phyloP scores from a whole-genome alignment of 495 filamentous ascomycete genomes.

The Trypethelium eluteriae region DNA sequence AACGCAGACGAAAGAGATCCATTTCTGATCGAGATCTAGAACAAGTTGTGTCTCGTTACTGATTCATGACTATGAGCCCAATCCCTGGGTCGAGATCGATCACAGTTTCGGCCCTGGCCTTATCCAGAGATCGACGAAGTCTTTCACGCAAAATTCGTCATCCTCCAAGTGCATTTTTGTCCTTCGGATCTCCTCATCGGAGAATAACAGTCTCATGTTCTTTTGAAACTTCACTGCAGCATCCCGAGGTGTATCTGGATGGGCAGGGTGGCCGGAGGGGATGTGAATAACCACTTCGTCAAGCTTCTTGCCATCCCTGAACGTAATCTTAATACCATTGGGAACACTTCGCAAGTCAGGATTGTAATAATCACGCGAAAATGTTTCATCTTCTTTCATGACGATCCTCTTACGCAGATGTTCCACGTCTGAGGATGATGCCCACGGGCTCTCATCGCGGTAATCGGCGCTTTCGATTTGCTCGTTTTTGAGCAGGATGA shows the following conservation, averaged over 20 bases:
- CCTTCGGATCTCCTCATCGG: not conserved
- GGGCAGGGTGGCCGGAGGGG: not conserved
- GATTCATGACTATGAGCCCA: too few species aligned
- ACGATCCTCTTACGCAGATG: constrained; percentile 31
- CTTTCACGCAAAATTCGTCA: not conserved
- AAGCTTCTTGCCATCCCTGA: constrained; percentile 23
- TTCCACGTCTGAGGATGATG: constrained; percentile 25
- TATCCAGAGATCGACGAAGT: not conserved
- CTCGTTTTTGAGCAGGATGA: constrained; percentile 37
- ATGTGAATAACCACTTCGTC: constrained; percentile 11
- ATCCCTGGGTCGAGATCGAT: not conserved
- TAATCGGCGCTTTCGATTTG: constrained; percentile 35
- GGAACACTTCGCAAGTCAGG: constrained; percentile 28
- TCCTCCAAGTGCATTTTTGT: not conserved
- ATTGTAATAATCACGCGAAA: constrained; percentile 39
- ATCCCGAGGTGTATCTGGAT: not conserved
- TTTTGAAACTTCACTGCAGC: not conserved
- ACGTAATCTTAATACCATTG: constrained; percentile 25
- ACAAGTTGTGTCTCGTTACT: too few species aligned
- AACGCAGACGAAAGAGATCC: too few species aligned
- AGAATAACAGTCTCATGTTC: not conserved
- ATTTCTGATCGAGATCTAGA: too few species aligned
- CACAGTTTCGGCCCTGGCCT: not conserved
- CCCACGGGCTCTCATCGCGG: constrained; percentile 35
- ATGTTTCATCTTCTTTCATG: constrained; percentile 27